Evolutionary conservation across 345 rosid species (phyloP).

Genomic region (Aquilaria yunnanensis): DNA sequence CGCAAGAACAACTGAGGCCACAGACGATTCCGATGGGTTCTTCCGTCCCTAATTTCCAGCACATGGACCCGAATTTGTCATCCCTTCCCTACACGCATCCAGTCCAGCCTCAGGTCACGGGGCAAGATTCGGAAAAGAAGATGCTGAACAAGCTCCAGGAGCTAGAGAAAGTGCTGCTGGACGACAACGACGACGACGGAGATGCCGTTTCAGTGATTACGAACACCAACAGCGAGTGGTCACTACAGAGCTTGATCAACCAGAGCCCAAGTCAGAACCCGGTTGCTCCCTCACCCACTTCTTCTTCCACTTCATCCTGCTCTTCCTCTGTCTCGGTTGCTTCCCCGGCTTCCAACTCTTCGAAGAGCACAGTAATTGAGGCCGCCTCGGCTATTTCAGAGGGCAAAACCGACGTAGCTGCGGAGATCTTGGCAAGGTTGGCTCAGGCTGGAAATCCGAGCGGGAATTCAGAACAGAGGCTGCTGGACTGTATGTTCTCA

Average conservation of each 20-base stretch:
- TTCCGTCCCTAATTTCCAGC: conserved; percentile 10
- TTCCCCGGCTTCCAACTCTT: conserved; percentile 40
- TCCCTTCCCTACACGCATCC: conserved; percentile 33
- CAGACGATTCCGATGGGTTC: conserved; percentile 13
- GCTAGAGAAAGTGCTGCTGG: conserved; percentile 73
- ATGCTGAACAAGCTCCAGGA: conserved; percentile 74
- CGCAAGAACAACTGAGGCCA: conserved; percentile 30
- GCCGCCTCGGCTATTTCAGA: conserved; percentile 78
- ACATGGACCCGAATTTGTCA: conserved; percentile 17
- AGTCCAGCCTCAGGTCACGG: conserved; percentile 22
- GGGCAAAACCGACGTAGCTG: conserved; percentile 46
- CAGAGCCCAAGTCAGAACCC: conserved; percentile 17
- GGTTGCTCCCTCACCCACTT: conserved; percentile 53
- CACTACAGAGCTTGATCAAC: conserved; percentile 51
- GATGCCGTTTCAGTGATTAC: conserved; percentile 77
- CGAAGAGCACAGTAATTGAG: conserved; percentile 58
- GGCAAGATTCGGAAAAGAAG: conserved; percentile 51
- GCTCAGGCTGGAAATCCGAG: conserved; percentile 38
- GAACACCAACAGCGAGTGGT: conserved; percentile 72
- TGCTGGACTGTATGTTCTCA: conserved; percentile 50
- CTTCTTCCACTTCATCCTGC: conserved; percentile 69
- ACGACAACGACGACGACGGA: conserved; percentile 57
- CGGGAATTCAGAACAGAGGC: conserved; percentile 68
- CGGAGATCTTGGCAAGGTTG: conserved; percentile 60
- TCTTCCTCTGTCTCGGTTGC: conserved; percentile 59